Percentiles rank a stretch among this genome's conserved stretches.
Conservation (phyloP, 2,329 filamentous ascomycete species). For the Aspergillus niger region DNA sequence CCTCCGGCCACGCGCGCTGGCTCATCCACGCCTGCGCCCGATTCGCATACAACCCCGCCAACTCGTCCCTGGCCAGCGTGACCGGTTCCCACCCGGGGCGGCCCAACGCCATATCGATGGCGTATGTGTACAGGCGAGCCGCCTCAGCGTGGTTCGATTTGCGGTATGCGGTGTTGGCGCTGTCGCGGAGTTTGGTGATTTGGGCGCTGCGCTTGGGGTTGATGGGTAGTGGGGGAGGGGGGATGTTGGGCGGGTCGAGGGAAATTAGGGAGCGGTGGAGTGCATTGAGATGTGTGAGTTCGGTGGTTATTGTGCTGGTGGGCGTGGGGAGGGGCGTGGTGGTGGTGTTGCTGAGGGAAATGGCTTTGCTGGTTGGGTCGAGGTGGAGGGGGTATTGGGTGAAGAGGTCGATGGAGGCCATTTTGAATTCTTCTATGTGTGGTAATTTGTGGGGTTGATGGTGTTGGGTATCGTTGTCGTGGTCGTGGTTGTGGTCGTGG, state of each 20-base stretch:
- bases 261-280: slow-evolving; percentile 73
- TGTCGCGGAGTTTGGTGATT: slow-evolving; percentile 87
- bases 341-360: slow-evolving; percentile 55
- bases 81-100: slow-evolving; percentile 87
- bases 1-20: slow-evolving; percentile 78
- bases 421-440: slow-evolving; percentile 17
- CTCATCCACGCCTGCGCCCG: slow-evolving; percentile 89
- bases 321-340: slow-evolving; percentile 28
- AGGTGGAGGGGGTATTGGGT: slow-evolving; percentile 78
- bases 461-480: neutral
- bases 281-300: slow-evolving; percentile 73
- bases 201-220: slow-evolving; percentile 89
- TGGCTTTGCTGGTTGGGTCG: slow-evolving; percentile 77
- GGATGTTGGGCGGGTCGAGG: slow-evolving; percentile 66
- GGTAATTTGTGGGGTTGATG: neutral
- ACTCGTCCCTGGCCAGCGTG: slow-evolving; percentile 80
- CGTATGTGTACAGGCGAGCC: slow-evolving; percentile 78
- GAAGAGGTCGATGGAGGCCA: slow-evolving; percentile 56
- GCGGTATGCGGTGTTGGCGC: slow-evolving; percentile 79
- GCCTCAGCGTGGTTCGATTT: slow-evolving; percentile 75
- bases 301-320: slow-evolving; percentile 52
- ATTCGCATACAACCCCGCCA: slow-evolving; percentile 78
- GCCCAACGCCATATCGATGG: slow-evolving; percentile 81
- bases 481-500: neutral
- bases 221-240: slow-evolving; percentile 84